A percentile compares a stretch with the other conserved stretches of the same genome.
Evolutionary conservation across 169 alveolate species (phyloP).

Genomic region (Cryptosporidium viatorum): DNA sequence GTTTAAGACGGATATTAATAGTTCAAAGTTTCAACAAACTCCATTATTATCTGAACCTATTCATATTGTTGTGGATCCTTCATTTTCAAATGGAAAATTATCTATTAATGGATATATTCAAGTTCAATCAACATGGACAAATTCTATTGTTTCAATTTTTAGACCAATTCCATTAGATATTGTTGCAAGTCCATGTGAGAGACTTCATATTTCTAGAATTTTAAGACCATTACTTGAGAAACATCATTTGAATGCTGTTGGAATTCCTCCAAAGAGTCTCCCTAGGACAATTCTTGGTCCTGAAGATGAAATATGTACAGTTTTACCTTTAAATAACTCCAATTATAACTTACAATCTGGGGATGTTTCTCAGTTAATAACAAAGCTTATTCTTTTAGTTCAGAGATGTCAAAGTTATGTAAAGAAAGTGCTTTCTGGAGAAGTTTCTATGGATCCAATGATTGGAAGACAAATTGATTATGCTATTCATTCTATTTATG

Average conservation of each 20-base stretch:
- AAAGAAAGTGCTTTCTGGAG: constrained; percentile 36
- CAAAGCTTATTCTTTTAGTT: constrained; percentile 41
- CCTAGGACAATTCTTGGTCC: constrained; percentile 73
- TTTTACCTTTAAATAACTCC: constrained; percentile 38
- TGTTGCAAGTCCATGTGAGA: constrained; percentile 53
- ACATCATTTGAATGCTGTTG: constrained; percentile 60
- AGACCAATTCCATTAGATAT: constrained; percentile 65
- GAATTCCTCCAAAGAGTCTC: constrained; percentile 56
- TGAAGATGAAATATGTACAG: constrained; percentile 69
- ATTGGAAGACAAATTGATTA: constrained; percentile 70
- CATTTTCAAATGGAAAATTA: constrained; percentile 87
- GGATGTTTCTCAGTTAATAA: constrained; percentile 5
- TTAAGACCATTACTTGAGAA: constrained; percentile 54
- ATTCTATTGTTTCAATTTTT: constrained; percentile 39
- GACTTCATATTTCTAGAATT: constrained; percentile 53
- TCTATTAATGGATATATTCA: constrained; percentile 82
- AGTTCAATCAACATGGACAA: constrained; percentile 45
- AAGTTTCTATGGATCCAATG: constrained; percentile 32
- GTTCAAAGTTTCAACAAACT: constrained; percentile 89
- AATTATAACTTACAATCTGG: constrained; percentile 16
- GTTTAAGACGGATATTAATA: constrained; percentile 86
- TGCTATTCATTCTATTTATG: constrained; percentile 57
- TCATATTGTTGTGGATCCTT: constrained; percentile 90
- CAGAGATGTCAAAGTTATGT: constrained; percentile 62
- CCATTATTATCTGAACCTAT: constrained; percentile 90